phyloP scores from a whole-genome alignment of 148 eudicot genomes.

The Fallopia convolvulus region DNA sequence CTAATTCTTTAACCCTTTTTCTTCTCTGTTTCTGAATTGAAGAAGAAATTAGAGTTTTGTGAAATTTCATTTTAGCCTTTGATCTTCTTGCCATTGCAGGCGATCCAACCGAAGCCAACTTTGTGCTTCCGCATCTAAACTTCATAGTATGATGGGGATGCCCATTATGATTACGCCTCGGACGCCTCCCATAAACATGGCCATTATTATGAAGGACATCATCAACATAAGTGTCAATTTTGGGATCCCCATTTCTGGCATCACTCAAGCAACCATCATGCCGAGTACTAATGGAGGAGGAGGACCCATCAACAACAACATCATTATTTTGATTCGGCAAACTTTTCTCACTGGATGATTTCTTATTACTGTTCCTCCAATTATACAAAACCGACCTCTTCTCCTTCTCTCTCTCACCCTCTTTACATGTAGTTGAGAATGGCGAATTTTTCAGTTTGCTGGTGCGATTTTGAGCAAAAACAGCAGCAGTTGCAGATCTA shows the following conservation, averaged over 20 bases:
- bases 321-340: slow-evolving; percentile 24
- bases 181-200: slow-evolving; percentile 3
- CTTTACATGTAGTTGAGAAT: slow-evolving; percentile 12
- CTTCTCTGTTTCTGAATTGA: slow-evolving; percentile 31
- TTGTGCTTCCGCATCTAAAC: slow-evolving; percentile 44
- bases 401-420: slow-evolving; percentile 25
- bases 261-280: slow-evolving; percentile 64
- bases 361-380: slow-evolving; percentile 65
- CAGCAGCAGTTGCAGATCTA: slow-evolving; percentile 50
- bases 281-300: slow-evolving; percentile 27
- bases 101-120: slow-evolving; percentile 30
- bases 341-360: slow-evolving; percentile 66
- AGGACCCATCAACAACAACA: slow-evolving; percentile 33
- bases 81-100: slow-evolving; percentile 39
- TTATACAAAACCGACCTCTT: slow-evolving; percentile 64
- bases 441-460: not conserved
- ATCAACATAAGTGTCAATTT: slow-evolving; percentile 45
- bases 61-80: slow-evolving; percentile 43
- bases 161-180: slow-evolving; percentile 1
- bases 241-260: slow-evolving; percentile 52
- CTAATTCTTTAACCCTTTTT: slow-evolving; percentile 26
- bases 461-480: slow-evolving; percentile 1
- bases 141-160: slow-evolving; percentile 26
- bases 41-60: slow-evolving; percentile 29
- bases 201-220: slow-evolving; percentile 21